Evolutionary conservation across 805 yeast species (phyloP).

Genomic region (Yarrowia sp.): DNA sequence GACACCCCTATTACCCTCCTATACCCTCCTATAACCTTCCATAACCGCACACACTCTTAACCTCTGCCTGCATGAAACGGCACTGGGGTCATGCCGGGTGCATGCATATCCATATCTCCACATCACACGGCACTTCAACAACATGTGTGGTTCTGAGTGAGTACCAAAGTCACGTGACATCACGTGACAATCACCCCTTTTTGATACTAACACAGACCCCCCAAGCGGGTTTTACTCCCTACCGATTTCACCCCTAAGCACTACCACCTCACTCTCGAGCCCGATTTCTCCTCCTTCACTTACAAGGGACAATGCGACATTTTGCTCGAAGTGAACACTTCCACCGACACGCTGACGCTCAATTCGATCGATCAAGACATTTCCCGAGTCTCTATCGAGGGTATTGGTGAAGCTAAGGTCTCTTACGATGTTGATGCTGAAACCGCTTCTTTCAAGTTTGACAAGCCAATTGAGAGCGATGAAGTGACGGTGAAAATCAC

Average conservation of each 20-base stretch:
- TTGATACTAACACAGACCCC: not conserved
- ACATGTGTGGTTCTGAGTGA: conserved; percentile 22
- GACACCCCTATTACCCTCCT: too few species aligned
- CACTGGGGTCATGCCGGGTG: conserved; percentile 8
- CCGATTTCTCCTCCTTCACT: conserved; percentile 48
- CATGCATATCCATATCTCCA: not conserved
- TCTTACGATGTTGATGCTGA: conserved; percentile 45
- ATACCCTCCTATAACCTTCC: too few species aligned
- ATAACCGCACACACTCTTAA: too few species aligned
- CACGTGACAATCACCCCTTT: not conserved
- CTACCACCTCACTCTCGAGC: conserved; percentile 67
- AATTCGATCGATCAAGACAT: conserved; percentile 67
- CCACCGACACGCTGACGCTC: conserved; percentile 49
- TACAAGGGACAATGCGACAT: conserved; percentile 41
- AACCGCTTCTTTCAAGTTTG: conserved; percentile 62
- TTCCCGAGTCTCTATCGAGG: conserved; percentile 44
- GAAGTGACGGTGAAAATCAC: conserved; percentile 56
- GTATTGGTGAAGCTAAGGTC: conserved; percentile 37
- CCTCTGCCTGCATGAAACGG: conserved; percentile 13
- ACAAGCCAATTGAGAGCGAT: conserved; percentile 45
- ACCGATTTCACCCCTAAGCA: conserved; percentile 65
- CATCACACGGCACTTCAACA: not conserved
- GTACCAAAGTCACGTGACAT: not conserved
- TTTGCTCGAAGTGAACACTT: conserved; percentile 45
- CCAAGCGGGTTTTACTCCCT: conserved; percentile 51